A percentile compares a stretch with the other conserved stretches of the same genome.
Conservation (phyloP, 2,329 filamentous ascomycete species). For the Verruconis gallopava region DNA sequence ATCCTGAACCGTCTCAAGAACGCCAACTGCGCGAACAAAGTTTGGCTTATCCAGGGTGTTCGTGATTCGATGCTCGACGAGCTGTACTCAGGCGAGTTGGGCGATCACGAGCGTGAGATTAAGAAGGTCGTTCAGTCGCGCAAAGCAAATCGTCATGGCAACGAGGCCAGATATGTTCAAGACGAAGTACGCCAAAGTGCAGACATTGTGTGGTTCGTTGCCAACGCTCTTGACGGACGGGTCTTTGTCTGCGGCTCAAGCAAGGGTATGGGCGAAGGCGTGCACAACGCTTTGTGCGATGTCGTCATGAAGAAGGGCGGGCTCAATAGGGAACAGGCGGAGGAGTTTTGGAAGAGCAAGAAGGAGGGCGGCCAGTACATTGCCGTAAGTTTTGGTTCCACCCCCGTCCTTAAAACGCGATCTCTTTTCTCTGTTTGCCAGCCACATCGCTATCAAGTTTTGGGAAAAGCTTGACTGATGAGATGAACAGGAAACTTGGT, state of each 20-base stretch:
- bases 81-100: slow-evolving; percentile 93
- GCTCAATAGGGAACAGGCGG: slow-evolving; percentile 66
- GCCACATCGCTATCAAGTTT: no score
- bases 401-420: no score
- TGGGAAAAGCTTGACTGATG: no score
- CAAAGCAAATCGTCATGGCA: slow-evolving; percentile 43
- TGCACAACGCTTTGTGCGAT: slow-evolving; percentile 74
- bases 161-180: slow-evolving; percentile 84
- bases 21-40: slow-evolving; percentile 93
- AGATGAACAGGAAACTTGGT: no score
- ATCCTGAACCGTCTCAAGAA: slow-evolving; percentile 88
- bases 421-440: no score
- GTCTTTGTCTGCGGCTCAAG: slow-evolving; percentile 94
- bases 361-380: slow-evolving; percentile 91
- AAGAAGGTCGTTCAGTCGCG: slow-evolving; percentile 39
- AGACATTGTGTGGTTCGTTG: slow-evolving; percentile 96
- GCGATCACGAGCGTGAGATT: slow-evolving; percentile 59
- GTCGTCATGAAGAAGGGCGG: slow-evolving; percentile 90
- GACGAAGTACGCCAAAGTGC: slow-evolving; percentile 86
- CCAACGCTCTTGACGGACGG: slow-evolving; percentile 89
- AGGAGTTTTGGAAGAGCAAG: slow-evolving; percentile 83
- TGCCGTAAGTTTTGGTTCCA: slow-evolving; percentile 47
- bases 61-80: slow-evolving; percentile 93
- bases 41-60: slow-evolving; percentile 89
- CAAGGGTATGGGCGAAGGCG: slow-evolving; percentile 95